phyloP scores from a whole-genome alignment of 306 rosid species.

The Comarum palustre region DNA sequence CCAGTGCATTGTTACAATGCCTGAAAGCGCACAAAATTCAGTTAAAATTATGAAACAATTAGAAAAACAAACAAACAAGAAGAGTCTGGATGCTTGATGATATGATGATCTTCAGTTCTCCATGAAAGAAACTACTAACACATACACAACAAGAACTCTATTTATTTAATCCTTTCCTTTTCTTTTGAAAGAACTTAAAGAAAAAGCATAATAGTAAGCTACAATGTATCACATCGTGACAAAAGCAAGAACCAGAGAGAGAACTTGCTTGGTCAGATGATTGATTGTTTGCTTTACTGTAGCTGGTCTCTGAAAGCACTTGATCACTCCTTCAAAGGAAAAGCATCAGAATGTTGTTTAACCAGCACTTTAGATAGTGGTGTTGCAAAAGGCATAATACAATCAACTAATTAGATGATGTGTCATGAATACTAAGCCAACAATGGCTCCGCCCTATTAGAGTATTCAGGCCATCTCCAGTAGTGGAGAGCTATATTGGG shows the following conservation, averaged over 20 bases:
- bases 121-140: neutral
- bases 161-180: neutral
- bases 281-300: neutral
- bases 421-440: neutral
- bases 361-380: neutral
- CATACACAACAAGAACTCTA: neutral
- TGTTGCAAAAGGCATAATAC: neutral
- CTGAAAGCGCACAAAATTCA: slow-evolving; percentile 3
- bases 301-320: neutral
- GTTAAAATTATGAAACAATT: neutral
- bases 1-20: neutral
- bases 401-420: neutral
- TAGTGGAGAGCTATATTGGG: too few relatives aligned
- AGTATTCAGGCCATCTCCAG: neutral
- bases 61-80: too few relatives aligned
- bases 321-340: neutral
- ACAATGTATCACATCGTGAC: neutral
- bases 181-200: neutral
- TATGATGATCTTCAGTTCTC: neutral
- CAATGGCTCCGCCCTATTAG: neutral
- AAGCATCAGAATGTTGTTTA: neutral
- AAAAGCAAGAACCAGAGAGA: neutral
- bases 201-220: neutral
- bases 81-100: neutral
- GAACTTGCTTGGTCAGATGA: neutral